These are phyloP conservation scores for Phylloporus arenicola DNA, from an alignment of 768 basidiomycete species.

Conservation along the genomic window DNA sequence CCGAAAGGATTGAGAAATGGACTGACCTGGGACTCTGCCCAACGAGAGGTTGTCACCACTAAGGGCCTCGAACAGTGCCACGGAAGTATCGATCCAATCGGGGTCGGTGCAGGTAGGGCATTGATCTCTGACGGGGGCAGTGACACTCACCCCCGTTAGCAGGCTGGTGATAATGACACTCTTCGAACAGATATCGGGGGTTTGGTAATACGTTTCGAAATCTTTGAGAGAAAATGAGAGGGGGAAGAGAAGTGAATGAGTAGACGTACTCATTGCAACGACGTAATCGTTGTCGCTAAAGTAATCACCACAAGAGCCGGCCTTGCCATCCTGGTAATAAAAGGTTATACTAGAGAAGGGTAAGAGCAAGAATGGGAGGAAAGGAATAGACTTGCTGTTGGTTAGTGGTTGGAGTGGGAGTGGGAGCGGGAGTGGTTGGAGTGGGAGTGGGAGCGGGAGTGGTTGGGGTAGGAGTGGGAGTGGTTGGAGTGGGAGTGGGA, in stretches of 20 bases:
- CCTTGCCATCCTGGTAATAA: constrained; percentile 64
- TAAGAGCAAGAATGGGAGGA: neutral
- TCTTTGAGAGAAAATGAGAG: constrained; percentile 3
- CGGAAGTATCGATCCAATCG: constrained; percentile 67
- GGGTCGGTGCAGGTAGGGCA: constrained; percentile 71
- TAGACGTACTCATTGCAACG: constrained; percentile 55
- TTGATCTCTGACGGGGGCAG: constrained; percentile 66
- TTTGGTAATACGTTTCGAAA: too few relatives aligned
- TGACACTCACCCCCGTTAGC: constrained; percentile 46
- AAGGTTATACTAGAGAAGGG: constrained; percentile 47
- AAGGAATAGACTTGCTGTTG: constrained; percentile 34
- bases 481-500: too few relatives aligned
- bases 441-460: too few relatives aligned
- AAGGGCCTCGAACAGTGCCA: constrained; percentile 58
- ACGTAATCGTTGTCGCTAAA: constrained; percentile 54
- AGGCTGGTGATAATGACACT: constrained; percentile 59
- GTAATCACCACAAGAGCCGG: constrained; percentile 74
- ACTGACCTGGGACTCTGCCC: constrained; percentile 59
- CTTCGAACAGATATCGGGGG: constrained; percentile 48
- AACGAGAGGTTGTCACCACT: constrained; percentile 32
- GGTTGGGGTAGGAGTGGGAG: too few relatives aligned
- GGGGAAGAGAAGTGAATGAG: neutral
- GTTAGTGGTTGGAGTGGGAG: too few relatives aligned
- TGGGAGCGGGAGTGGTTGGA: too few relatives aligned
- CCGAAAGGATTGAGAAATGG: neutral